Conservation (phyloP, 495 filamentous ascomycete species). For the Pseudotulostoma volvatum region DNA sequence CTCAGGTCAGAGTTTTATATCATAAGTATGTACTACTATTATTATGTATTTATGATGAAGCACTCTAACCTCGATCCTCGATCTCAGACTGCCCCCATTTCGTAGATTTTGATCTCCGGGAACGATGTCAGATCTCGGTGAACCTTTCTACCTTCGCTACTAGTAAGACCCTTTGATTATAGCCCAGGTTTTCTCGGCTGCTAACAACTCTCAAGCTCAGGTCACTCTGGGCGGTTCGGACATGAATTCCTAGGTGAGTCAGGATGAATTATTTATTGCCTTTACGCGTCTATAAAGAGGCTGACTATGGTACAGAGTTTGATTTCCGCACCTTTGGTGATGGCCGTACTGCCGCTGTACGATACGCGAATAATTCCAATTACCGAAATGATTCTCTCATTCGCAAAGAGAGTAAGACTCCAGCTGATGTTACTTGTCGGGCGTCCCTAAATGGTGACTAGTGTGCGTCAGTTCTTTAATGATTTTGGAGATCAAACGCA, state of each 20-base stretch:
- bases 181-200: slow-evolving; percentile 30
- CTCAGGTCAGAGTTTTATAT: too few relatives aligned
- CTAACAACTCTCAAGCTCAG: slow-evolving; percentile 55
- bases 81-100: slow-evolving; percentile 2
- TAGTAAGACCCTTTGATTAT: slow-evolving; percentile 49
- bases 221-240: slow-evolving; percentile 92
- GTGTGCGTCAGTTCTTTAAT: slow-evolving; percentile 95
- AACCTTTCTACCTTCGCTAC: slow-evolving; percentile 93
- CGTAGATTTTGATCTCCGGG: slow-evolving; percentile 1
- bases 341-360: slow-evolving; percentile 83
- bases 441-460: slow-evolving; percentile 24
- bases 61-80: not conserved
- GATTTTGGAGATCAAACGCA: slow-evolving; percentile 84
- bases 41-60: too few relatives aligned
- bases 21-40: too few relatives aligned
- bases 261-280: not conserved
- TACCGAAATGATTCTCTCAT: slow-evolving; percentile 98
- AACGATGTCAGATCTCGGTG: slow-evolving; percentile 39
- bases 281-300: not conserved
- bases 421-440: not conserved
- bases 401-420: slow-evolving; percentile 87
- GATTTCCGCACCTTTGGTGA: slow-evolving; percentile 88
- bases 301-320: slow-evolving; percentile 54
- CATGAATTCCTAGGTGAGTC: slow-evolving; percentile 89
- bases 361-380: slow-evolving; percentile 99